phyloP scores from a whole-genome alignment of 352 stramenopile genomes.

The Phytophthora podocarpi region DNA sequence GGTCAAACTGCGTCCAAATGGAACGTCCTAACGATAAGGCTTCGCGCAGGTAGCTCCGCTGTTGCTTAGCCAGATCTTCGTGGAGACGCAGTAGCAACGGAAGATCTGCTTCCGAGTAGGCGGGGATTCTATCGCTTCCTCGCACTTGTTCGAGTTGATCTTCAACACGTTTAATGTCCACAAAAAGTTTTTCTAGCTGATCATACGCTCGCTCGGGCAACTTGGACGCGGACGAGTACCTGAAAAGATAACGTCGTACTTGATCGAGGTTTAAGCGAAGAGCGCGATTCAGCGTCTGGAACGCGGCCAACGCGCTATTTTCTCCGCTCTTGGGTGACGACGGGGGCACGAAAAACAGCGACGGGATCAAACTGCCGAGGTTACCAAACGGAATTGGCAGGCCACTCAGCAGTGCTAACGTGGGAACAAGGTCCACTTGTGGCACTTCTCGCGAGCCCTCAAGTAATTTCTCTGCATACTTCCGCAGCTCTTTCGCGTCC shows the following conservation, averaged over 20 bases:
- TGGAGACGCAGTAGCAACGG: slow-evolving; percentile 42
- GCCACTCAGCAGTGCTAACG: slow-evolving; percentile 92
- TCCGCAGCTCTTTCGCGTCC: slow-evolving; percentile 14
- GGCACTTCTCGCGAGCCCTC: slow-evolving; percentile 55
- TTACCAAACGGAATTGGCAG: slow-evolving; percentile 97
- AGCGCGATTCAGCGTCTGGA: slow-evolving; percentile 66
- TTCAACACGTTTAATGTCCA: slow-evolving; percentile 38
- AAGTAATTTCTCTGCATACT: slow-evolving; percentile 32
- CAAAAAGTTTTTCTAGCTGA: slow-evolving; percentile 59
- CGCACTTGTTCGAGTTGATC: slow-evolving; percentile 30
- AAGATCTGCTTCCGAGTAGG: slow-evolving; percentile 29
- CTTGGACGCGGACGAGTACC: slow-evolving; percentile 72
- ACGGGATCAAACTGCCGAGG: slow-evolving; percentile 93
- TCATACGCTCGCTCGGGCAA: slow-evolving; percentile 62
- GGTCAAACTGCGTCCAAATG: slow-evolving; percentile 90
- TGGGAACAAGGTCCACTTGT: slow-evolving; percentile 98
- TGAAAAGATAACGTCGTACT: slow-evolving; percentile 78
- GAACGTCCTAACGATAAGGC: slow-evolving; percentile 67
- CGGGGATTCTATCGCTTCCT: not conserved
- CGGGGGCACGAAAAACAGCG: slow-evolving; percentile 76
- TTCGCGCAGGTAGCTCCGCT: slow-evolving; percentile 72
- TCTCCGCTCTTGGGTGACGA: not conserved
- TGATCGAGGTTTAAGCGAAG: slow-evolving; percentile 86
- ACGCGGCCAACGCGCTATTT: slow-evolving; percentile 27
- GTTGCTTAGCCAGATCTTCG: slow-evolving; percentile 38